Conservation (phyloP, 805 yeast genomes). For the Pichia cephalocereana region DNA sequence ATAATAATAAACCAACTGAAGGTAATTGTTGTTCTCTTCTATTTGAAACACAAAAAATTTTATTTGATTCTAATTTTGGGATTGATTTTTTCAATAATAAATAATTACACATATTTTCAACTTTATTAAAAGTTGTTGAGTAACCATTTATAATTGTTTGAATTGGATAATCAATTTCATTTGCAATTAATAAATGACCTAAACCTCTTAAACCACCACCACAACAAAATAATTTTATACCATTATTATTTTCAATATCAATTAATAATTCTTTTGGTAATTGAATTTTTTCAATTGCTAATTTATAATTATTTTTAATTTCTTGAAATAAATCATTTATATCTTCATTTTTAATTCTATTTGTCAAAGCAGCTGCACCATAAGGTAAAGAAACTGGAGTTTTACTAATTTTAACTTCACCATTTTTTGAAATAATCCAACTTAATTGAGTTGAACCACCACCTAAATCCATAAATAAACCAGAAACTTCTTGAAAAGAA, state of each 20-base stretch:
- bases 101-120: conserved; percentile 42
- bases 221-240: conserved; percentile 55
- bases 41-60: conserved; percentile 54
- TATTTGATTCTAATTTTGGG: conserved; percentile 28
- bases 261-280: conserved; percentile 43
- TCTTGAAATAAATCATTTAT: conserved; percentile 42
- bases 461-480: conserved; percentile 65
- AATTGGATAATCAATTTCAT: conserved; percentile 50
- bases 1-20: conserved; percentile 53
- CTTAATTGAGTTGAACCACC: conserved; percentile 64
- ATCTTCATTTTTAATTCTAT: conserved; percentile 44
- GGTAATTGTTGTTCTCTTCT: conserved; percentile 61
- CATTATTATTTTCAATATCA: conserved; percentile 47
- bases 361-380: conserved; percentile 62
- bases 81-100: conserved; percentile 39
- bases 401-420: conserved; percentile 44
- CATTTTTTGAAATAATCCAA: conserved; percentile 54
- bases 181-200: conserved; percentile 48
- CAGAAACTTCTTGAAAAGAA: conserved; percentile 56
- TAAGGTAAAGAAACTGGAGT: conserved; percentile 60
- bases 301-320: conserved; percentile 39
- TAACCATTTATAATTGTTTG: conserved; percentile 65
- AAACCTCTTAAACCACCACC: conserved; percentile 72
- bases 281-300: conserved; percentile 41
- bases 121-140: conserved; percentile 46